These are phyloP conservation scores for Sphaerulina vaccinii DNA, from an alignment of 2,329 filamentous ascomycete genomes.

Conservation along the genomic window DNA sequence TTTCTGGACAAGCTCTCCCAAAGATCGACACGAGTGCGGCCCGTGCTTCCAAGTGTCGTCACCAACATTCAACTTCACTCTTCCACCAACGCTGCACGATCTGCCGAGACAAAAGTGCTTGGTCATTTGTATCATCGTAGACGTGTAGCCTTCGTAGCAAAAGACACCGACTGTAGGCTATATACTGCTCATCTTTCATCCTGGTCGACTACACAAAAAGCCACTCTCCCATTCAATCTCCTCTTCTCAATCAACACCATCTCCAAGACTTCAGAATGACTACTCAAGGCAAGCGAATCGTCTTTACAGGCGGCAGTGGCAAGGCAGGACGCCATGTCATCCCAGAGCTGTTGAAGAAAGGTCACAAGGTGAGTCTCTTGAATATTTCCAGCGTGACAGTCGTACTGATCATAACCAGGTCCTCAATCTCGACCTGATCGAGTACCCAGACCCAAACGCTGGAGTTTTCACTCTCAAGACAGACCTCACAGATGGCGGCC, in stretches of 20 bases:
- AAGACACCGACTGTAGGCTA: background rate
- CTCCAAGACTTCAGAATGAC: conserved; percentile 2
- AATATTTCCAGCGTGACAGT: background rate
- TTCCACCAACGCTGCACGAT: background rate
- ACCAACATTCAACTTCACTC: background rate
- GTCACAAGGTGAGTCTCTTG: conserved; percentile 41
- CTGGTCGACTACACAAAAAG: background rate
- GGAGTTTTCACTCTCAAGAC: conserved; percentile 55
- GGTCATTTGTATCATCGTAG: background rate
- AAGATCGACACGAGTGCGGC: too few relatives aligned
- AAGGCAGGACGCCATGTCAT: conserved; percentile 58
- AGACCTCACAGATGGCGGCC: conserved; percentile 56
- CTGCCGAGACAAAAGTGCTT: conserved; percentile 7
- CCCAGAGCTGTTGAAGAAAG: conserved; percentile 50
- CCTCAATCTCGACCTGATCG: conserved; percentile 56
- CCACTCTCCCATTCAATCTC: background rate
- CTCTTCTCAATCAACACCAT: background rate
- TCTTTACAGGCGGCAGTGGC: conserved; percentile 57
- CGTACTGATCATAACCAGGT: conserved; percentile 32
- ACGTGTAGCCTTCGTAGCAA: background rate
- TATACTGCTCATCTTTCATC: background rate
- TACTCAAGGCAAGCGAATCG: conserved; percentile 42
- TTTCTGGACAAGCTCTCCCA: too few relatives aligned
- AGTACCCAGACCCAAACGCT: conserved; percentile 40
- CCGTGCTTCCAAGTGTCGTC: background rate